These are phyloP conservation scores for Petunia axillaris DNA, from an alignment of 257 asterid genomes.

Conservation along the genomic window DNA sequence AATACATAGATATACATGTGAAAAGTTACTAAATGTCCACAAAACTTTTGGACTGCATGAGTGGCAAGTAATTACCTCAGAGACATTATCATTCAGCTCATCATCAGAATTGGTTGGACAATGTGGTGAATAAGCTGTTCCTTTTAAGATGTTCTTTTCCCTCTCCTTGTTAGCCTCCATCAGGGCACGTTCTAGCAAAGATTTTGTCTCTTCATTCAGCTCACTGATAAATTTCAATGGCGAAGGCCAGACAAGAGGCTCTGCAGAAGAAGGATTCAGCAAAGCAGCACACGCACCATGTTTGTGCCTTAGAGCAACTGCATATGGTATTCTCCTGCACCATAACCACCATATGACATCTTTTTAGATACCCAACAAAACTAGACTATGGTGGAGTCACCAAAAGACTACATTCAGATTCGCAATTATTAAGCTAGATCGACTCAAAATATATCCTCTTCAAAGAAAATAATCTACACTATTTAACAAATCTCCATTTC, in stretches of 20 bases:
- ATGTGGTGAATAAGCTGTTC: constrained; percentile 47
- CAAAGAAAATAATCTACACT: not conserved
- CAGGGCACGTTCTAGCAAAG: constrained; percentile 72
- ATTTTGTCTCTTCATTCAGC: constrained; percentile 82
- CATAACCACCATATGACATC: not conserved
- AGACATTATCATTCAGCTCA: constrained; percentile 58
- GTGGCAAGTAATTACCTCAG: constrained; percentile 57
- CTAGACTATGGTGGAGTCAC: not conserved
- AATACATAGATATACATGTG: too few relatives aligned
- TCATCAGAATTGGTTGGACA: constrained; percentile 68
- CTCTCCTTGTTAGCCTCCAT: constrained; percentile 85
- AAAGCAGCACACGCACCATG: constrained; percentile 88
- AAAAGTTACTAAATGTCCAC: too few relatives aligned
- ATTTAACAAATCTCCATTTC: too few relatives aligned
- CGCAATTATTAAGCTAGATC: not conserved
- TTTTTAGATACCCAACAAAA: not conserved
- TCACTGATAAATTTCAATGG: constrained; percentile 86
- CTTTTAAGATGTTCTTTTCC: constrained; percentile 74
- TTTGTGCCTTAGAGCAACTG: constrained; percentile 72
- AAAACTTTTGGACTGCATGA: too few relatives aligned
- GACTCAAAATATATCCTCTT: not conserved
- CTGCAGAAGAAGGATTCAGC: constrained; percentile 89
- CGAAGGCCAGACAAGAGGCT: constrained; percentile 98
- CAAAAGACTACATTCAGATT: not conserved
- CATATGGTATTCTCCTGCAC: constrained; percentile 87